phyloP scores from a whole-genome alignment of 163 green algal species.

The Chloroidium sp. region DNA sequence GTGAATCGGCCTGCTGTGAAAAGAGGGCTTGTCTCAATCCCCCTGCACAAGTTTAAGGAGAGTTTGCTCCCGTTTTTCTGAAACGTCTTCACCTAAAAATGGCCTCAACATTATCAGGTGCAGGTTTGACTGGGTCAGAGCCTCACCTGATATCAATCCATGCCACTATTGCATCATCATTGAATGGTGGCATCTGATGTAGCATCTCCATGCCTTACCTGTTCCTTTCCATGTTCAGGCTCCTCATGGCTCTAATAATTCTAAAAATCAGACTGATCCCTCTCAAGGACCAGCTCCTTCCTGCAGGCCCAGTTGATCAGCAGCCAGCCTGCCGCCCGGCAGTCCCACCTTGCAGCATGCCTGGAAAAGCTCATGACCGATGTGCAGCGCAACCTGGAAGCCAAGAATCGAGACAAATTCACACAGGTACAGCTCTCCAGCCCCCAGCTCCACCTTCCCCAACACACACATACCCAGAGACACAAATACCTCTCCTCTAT shows the following conservation, averaged over 20 bases:
- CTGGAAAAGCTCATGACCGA: slow-evolving; percentile 92
- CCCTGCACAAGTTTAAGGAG: background rate
- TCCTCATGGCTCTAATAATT: no score
- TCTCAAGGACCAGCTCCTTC: no score
- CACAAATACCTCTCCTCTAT: background rate
- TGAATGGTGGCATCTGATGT: no score
- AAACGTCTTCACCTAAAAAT: no score
- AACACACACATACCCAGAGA: background rate
- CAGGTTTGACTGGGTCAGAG: no score
- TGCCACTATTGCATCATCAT: no score
- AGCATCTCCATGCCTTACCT: no score
- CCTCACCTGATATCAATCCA: no score
- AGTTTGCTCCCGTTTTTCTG: background rate
- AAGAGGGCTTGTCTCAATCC: background rate
- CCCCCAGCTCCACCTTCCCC: background rate
- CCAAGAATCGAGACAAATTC: slow-evolving; percentile 97
- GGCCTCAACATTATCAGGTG: no score
- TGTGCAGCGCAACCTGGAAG: slow-evolving; percentile 78
- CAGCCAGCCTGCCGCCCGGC: slow-evolving; percentile 59
- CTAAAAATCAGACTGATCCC: no score
- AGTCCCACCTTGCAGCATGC: slow-evolving; percentile 58
- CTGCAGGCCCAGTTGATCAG: background rate
- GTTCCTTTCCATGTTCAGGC: no score
- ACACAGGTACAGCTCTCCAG: slow-evolving; percentile 54
- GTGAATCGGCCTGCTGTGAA: no score